phyloP scores from a whole-genome alignment of 164 flowering plant species.

The Tetrastigma voinierianum region DNA sequence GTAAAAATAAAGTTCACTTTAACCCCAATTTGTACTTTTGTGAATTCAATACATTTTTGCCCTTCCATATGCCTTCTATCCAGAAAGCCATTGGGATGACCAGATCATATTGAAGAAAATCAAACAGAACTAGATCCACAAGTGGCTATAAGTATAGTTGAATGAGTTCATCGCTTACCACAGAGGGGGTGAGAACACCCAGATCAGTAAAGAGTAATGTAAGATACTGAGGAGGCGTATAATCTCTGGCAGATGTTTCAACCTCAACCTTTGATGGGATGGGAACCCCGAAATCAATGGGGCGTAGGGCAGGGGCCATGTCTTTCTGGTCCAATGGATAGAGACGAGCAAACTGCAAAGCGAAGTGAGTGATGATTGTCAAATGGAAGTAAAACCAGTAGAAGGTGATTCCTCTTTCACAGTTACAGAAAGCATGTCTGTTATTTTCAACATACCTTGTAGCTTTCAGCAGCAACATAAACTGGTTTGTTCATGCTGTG shows the following conservation, averaged over 20 bases:
- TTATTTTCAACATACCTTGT: constrained; percentile 54
- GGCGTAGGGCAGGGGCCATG: constrained; percentile 82
- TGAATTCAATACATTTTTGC: background rate
- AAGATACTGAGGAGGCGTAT: constrained; percentile 95
- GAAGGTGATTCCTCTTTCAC: too few species aligned
- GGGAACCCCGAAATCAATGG: constrained; percentile 94
- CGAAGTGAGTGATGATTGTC: background rate
- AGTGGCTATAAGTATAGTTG: constrained; percentile 67
- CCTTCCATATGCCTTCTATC: background rate
- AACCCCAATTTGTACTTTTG: background rate
- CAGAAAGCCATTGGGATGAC: background rate
- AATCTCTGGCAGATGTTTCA: constrained; percentile 92
- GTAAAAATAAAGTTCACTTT: too few species aligned
- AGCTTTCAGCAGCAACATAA: constrained; percentile 98
- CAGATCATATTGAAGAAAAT: background rate
- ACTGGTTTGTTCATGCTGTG: constrained; percentile 95
- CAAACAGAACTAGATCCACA: background rate
- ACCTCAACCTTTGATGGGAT: constrained; percentile 89
- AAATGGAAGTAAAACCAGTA: background rate
- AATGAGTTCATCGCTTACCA: constrained; percentile 96
- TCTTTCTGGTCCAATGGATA: constrained; percentile 97
- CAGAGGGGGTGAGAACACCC: constrained; percentile 94
- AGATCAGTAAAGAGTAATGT: constrained; percentile 93
- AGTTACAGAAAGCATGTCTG: too few species aligned
- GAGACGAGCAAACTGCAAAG: constrained; percentile 88